Evolutionary conservation across 495 filamentous ascomycete species (phyloP), one percentile per base, ranked within the genome.

Genomic region (Annulohypoxylon moriforme): DNA sequence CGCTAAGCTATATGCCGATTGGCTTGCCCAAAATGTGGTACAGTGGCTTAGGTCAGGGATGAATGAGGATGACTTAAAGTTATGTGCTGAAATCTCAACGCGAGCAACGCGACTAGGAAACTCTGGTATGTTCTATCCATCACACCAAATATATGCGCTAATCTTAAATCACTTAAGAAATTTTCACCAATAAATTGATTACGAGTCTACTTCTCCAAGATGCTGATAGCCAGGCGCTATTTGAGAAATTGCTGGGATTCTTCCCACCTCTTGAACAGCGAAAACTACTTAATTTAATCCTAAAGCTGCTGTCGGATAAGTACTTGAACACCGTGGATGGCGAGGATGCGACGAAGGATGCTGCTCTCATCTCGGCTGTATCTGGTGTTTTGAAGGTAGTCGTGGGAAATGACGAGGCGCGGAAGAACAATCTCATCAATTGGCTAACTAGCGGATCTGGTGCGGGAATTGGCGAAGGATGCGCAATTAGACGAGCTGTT

Each of bases 51-150:
- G 77, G 40, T 77, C 83, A 13, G 64, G 78, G 20, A 60, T 66
- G 2, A 44, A 66, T 3, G 71, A 81, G 24, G 79, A 87, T 27
- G 82, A 85, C 31, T 77, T 78, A 22, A 90, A 87, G 66, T 76
- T 86, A 33, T 84, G 87, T 22, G 85, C 89, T 47, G 84, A 88
- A 40, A 70, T 97, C 27, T 83, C 90, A 34, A 84, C 85, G 9
- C 91, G 90, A 71, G 84, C 87, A 0, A 79, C 96, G 40, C 88
- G 87, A 29, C 78, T 98, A 62, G 94, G 93, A 4, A 91, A 95
- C 80, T 81, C 85, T 42, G 91, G 94, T 94, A 85, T 78, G 80
- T 75, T 11, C 22, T 46, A 24, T 57, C 27, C 27, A 20, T 4
- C 18, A 34, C 27, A 29, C 4, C 42, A 4, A 29, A 56, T 4